These are phyloP conservation scores for Saccharomyces hybrid DNA, from an alignment of 1,139 yeast genomes.

Conservation along the genomic window DNA sequence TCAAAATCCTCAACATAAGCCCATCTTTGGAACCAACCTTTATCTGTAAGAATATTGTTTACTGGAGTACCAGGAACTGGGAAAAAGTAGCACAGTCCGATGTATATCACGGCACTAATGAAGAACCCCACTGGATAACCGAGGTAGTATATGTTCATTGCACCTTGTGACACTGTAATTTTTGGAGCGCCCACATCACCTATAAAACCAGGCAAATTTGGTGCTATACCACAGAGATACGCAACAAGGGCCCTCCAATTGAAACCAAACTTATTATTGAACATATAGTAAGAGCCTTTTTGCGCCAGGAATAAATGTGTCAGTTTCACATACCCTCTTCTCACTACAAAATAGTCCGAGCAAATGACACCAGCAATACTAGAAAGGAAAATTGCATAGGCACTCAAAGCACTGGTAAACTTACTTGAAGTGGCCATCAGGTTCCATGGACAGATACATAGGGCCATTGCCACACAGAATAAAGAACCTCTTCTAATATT, in stretches of 20 bases:
- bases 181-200: slow-evolving; percentile 57
- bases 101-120: slow-evolving; percentile 46
- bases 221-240: slow-evolving; percentile 65
- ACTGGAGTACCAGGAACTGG: slow-evolving; percentile 56
- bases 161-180: slow-evolving; percentile 61
- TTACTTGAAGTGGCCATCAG: slow-evolving; percentile 64
- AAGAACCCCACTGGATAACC: slow-evolving; percentile 72
- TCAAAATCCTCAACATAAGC: slow-evolving; percentile 54
- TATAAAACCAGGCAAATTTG: slow-evolving; percentile 80
- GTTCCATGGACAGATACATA: slow-evolving; percentile 85
- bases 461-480: slow-evolving; percentile 69
- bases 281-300: slow-evolving; percentile 45
- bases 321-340: slow-evolving; percentile 61
- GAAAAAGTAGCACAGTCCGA: slow-evolving; percentile 41
- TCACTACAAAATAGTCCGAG: slow-evolving; percentile 67
- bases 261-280: slow-evolving; percentile 49
- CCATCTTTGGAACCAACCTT: slow-evolving; percentile 46
- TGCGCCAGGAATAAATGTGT: slow-evolving; percentile 55
- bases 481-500: slow-evolving; percentile 79
- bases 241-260: slow-evolving; percentile 80
- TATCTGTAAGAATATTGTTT: slow-evolving; percentile 35
- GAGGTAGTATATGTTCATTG: slow-evolving; percentile 60
- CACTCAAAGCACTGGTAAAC: slow-evolving; percentile 78
- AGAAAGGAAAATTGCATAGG: slow-evolving; percentile 79
- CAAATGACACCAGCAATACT: slow-evolving; percentile 80